Conservation (phyloP, 306 rosid genomes). For the Prunus campanulata region DNA sequence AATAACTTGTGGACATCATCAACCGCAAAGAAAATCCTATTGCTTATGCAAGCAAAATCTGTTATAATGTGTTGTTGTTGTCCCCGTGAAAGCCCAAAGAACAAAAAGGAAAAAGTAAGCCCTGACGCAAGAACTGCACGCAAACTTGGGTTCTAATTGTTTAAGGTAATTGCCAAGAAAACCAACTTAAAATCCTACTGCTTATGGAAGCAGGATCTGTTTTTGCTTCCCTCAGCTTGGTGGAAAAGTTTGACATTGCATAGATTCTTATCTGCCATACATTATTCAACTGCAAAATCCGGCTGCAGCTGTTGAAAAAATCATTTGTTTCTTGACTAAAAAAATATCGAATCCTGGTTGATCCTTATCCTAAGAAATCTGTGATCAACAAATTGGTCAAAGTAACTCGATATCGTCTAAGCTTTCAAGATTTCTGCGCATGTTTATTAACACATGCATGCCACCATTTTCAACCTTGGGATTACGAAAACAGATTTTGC, state of each 20-base stretch:
- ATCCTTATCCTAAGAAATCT: background rate
- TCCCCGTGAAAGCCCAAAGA: too few relatives aligned
- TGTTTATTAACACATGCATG: background rate
- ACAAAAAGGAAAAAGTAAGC: too few relatives aligned
- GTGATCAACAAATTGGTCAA: background rate
- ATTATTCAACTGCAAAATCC: conserved; percentile 29
- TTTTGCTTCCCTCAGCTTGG: conserved; percentile 4
- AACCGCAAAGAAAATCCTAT: background rate
- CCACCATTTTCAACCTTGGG: background rate
- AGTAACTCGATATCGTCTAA: background rate
- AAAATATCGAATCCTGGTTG: background rate
- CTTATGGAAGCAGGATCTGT: conserved; percentile 4
- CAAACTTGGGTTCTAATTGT: too few relatives aligned
- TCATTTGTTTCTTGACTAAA: background rate
- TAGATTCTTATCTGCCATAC: conserved; percentile 8
- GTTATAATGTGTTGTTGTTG: background rate
- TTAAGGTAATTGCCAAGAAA: background rate
- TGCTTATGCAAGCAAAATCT: conserved; percentile 3
- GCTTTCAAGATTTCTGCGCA: background rate
- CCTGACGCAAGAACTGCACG: too few relatives aligned
- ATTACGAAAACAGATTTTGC: background rate
- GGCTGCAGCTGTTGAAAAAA: background rate
- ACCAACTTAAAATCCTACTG: background rate
- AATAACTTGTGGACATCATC: background rate
- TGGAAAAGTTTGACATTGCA: background rate